phyloP scores from a whole-genome alignment of 2,329 filamentous ascomycete genomes.

The Xylariales sp. region DNA sequence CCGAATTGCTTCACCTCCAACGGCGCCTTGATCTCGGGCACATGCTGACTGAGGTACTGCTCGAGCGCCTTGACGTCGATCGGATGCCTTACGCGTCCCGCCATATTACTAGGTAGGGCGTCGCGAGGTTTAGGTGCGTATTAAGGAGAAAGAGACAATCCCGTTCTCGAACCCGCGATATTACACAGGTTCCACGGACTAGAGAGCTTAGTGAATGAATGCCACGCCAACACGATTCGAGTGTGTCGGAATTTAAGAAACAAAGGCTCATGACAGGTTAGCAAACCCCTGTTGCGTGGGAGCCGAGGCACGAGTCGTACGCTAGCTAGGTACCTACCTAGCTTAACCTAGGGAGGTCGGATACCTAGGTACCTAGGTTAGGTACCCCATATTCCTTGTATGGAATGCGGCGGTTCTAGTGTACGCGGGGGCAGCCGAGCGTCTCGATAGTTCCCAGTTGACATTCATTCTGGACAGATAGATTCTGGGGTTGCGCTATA shows the following conservation, averaged over 20 bases:
- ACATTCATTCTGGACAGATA: too few relatives aligned
- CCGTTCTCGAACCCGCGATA: background rate
- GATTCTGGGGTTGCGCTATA: too few relatives aligned
- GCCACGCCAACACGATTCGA: background rate
- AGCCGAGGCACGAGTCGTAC: constrained; percentile 29
- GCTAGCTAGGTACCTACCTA: background rate
- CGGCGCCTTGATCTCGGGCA: constrained; percentile 86
- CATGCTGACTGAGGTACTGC: constrained; percentile 79
- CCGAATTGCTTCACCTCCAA: constrained; percentile 96
- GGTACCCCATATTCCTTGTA: too few relatives aligned
- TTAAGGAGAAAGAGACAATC: background rate
- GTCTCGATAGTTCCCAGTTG: too few relatives aligned
- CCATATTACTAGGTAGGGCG: constrained; percentile 74
- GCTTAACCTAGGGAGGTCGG: too few relatives aligned
- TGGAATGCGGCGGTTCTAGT: too few relatives aligned
- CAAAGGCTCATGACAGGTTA: background rate
- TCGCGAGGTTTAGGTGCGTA: constrained; percentile 67
- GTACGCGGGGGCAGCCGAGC: too few relatives aligned
- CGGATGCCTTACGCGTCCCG: constrained; percentile 87
- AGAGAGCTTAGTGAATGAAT: constrained; percentile 4
- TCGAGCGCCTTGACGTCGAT: constrained; percentile 86
- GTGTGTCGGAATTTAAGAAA: background rate
- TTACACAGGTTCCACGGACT: background rate
- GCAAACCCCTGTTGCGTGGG: constrained; percentile 11
- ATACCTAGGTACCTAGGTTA: too few relatives aligned